Evolutionary conservation across 78 protist species (phyloP).

Genomic region (Bodo saltans): DNA sequence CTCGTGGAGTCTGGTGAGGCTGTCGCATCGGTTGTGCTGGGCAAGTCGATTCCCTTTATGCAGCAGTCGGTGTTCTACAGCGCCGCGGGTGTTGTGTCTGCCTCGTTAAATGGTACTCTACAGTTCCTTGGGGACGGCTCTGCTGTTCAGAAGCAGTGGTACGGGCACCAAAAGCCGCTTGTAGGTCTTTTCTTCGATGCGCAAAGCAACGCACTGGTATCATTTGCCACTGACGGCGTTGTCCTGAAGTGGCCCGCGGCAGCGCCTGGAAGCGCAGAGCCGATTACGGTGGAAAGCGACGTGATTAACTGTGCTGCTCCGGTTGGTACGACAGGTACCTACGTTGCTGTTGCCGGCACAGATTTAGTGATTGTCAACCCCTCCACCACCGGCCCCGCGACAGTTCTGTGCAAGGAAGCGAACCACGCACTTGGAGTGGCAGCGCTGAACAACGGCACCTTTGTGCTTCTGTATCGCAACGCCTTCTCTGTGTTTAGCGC

Average conservation of each 20-base stretch:
- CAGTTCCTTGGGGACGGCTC: background rate
- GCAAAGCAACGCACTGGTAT: background rate
- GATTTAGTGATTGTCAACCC: too few species aligned
- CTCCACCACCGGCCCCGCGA: too few species aligned
- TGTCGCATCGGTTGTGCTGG: background rate
- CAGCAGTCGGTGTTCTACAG: background rate
- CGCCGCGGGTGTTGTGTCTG: background rate
- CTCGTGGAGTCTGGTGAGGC: conserved; percentile 16
- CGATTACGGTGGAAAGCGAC: too few species aligned
- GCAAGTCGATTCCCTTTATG: background rate
- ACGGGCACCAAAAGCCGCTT: background rate
- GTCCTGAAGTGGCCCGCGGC: background rate
- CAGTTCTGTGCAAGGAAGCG: too few species aligned
- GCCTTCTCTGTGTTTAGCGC: too few species aligned
- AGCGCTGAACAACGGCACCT: too few species aligned
- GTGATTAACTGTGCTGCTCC: too few species aligned
- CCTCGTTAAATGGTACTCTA: background rate
- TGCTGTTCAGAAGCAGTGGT: background rate
- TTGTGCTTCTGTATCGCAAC: too few species aligned
- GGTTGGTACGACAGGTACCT: too few species aligned
- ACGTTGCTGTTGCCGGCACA: too few species aligned
- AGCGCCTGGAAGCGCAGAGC: too few species aligned
- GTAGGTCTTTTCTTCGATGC: background rate
- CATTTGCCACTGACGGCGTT: background rate
- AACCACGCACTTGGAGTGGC: too few species aligned